Percentiles rank a stretch among this genome's conserved stretches.
Evolutionary conservation across 2,329 filamentous ascomycete species (phyloP).

Genomic region (Verticillium klebahnii): DNA sequence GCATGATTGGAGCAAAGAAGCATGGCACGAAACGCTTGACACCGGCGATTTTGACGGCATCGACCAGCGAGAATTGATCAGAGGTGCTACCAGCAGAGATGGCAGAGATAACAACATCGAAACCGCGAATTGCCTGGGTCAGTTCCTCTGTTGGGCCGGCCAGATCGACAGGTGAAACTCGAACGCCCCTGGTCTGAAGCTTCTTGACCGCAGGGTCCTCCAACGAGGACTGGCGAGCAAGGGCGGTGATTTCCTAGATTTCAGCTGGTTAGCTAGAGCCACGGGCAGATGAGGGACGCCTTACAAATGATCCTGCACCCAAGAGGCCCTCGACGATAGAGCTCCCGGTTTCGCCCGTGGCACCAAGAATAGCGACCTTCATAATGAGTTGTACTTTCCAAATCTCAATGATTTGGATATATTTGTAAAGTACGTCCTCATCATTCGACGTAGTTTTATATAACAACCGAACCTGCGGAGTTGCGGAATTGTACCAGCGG

Average conservation of each 20-base stretch:
- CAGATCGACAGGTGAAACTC: constrained; percentile 38
- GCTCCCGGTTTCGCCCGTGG: constrained; percentile 34
- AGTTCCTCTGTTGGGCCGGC: constrained; percentile 20
- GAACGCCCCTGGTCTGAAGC: constrained; percentile 35
- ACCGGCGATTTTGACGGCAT: constrained; percentile 42
- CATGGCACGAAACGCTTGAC: constrained; percentile 49
- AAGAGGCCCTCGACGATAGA: constrained; percentile 34
- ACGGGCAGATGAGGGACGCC: too few species aligned
- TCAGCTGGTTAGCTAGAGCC: too few species aligned
- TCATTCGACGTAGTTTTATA: too few species aligned
- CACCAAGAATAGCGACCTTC: constrained; percentile 31
- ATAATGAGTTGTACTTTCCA: constrained; percentile 11
- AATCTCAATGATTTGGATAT: too few species aligned
- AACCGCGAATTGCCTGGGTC: constrained; percentile 16
- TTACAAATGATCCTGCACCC: too few species aligned
- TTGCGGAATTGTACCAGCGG: too few species aligned
- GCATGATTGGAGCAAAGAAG: constrained; percentile 39
- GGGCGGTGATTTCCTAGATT: constrained; percentile 38
- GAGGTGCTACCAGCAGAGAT: constrained; percentile 25
- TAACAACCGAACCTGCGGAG: too few species aligned
- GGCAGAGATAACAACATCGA: constrained; percentile 33
- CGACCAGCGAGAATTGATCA: constrained; percentile 39
- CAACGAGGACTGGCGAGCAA: constrained; percentile 40
- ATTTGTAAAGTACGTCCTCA: too few species aligned
- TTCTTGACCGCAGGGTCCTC: constrained; percentile 36